Percentiles rank a stretch among this genome's conserved stretches.
Conservation (phyloP, 345 rosid species). For the Reutealis trisperma region DNA sequence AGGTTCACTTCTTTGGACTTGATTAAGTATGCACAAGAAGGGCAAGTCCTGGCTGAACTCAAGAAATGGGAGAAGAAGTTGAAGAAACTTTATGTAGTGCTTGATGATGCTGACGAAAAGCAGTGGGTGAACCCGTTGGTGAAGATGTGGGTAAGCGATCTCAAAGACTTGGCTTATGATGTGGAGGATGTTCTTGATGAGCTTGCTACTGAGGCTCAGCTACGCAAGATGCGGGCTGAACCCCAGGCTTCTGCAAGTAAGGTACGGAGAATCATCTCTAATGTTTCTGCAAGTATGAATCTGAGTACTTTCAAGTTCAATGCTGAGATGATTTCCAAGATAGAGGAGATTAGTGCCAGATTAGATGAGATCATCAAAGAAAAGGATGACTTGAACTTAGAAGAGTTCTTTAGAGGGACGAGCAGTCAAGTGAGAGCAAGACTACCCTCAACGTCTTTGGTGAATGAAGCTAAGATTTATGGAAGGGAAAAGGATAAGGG, state of each 20-base stretch:
- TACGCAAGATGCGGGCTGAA: background rate
- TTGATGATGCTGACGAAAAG: too few relatives aligned
- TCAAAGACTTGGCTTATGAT: too few relatives aligned
- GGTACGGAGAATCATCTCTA: background rate
- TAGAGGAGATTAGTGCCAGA: slow-evolving; percentile 5
- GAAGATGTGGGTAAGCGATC: too few relatives aligned
- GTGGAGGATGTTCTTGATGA: too few relatives aligned
- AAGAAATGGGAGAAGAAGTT: too few relatives aligned
- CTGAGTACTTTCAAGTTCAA: slow-evolving; percentile 3
- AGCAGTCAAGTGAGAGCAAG: background rate
- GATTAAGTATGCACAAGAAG: too few relatives aligned
- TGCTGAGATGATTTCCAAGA: slow-evolving; percentile 14
- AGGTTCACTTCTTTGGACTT: too few relatives aligned
- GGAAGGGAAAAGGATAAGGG: background rate
- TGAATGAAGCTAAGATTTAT: background rate
- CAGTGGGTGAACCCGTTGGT: too few relatives aligned
- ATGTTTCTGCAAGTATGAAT: background rate
- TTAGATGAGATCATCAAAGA: background rate
- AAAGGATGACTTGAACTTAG: slow-evolving; percentile 6
- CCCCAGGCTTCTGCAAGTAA: background rate
- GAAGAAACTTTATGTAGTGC: too few relatives aligned
- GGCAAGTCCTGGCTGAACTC: too few relatives aligned
- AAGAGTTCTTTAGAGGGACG: background rate
- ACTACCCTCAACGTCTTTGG: background rate
- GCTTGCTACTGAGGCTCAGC: background rate